Base-by-base conservation (phyloP, 1,284 basidiomycete species). In the Apiotrichum veenhuisii region DNA sequence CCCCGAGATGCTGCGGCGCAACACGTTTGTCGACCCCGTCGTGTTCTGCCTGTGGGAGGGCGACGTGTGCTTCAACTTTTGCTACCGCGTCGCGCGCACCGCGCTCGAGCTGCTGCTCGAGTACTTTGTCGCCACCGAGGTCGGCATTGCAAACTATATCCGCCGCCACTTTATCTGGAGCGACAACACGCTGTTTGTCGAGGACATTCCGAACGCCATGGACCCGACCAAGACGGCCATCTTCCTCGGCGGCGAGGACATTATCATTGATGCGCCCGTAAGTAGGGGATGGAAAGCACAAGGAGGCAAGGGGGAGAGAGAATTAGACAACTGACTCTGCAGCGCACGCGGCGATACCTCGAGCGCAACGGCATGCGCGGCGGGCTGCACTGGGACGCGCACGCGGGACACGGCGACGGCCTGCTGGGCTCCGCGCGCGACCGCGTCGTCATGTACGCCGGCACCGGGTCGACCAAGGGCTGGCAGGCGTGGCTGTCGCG, bases 31-130 rank as follows among this genome's bases (percentile, higher is more conserved):
- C 33, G 92, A 96, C 69, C 91, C 92, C 8, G 79, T 81, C 22
- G 74, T 75, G 0, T 93, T 95, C 76, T 91, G 88, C 73, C 85
- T 88, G 8, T 93, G 91, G 90, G 89, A 92, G 80, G 89, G 89
- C 54, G 89, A 92, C 73, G 84, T 93, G 18, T 92, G 90, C 74
- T 88, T 87, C 77, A 91, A 90, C 69, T 94, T 93, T 73, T 78
- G 91, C 48, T 92, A 93, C 74, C 81, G 84, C 12, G 81, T 79
- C 49, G 62, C 86, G 77, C 45, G 54, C 23, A 64, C 89, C 86
- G 86, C 85, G 5, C 74, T 90, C 43, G 87, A 93, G 61, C 79
- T 91, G 18, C 65, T 93, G 46, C 85, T 92, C 80, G 84, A 85
- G 50, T 95, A 91, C 74, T 93, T 93, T 66, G 86, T 93, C 55